These are phyloP conservation scores for Thymus quinquecostatus DNA, from an alignment of 257 asterid genomes.

Conservation along the genomic window DNA sequence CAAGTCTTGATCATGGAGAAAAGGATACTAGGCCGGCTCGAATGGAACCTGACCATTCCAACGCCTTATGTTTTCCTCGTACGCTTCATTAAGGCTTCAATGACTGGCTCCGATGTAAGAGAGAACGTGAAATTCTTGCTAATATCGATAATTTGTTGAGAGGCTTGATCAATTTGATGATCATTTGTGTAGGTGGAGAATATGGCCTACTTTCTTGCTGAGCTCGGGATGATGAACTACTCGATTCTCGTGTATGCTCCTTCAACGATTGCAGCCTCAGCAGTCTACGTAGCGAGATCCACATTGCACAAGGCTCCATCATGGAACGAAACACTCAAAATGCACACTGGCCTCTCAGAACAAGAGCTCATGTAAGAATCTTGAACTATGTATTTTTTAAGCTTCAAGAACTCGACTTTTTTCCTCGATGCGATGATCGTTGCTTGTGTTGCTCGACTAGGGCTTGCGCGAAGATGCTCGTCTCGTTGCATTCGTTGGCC, in stretches of 20 bases:
- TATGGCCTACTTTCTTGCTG: conserved; percentile 72
- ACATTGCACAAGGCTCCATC: conserved; percentile 49
- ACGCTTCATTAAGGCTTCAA: conserved; percentile 76
- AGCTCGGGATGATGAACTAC: conserved; percentile 79
- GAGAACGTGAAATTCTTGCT: background rate
- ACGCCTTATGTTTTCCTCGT: conserved; percentile 80
- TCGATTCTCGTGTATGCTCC: conserved; percentile 52
- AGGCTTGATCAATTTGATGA: background rate
- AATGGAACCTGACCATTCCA: conserved; percentile 80
- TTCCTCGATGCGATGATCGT: background rate
- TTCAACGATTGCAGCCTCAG: conserved; percentile 88
- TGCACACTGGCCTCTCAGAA: conserved; percentile 74
- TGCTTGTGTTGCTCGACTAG: conserved; percentile 29
- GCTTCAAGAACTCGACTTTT: background rate
- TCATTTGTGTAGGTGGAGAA: conserved; percentile 55
- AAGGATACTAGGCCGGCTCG: conserved; percentile 59
- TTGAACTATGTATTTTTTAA: background rate
- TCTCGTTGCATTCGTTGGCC: conserved; percentile 47
- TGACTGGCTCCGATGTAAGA: conserved; percentile 55
- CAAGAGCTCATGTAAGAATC: conserved; percentile 54
- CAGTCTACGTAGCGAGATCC: conserved; percentile 85
- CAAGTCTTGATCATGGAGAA: conserved; percentile 79
- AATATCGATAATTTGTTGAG: too few relatives aligned
- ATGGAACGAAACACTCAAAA: conserved; percentile 71
- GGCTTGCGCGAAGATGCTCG: conserved; percentile 63